A percentile compares a stretch with the other conserved stretches of the same genome.
Evolutionary conservation across 176 grass and related monocot species (phyloP).

Genomic region (Puccinellia tenuiflora): DNA sequence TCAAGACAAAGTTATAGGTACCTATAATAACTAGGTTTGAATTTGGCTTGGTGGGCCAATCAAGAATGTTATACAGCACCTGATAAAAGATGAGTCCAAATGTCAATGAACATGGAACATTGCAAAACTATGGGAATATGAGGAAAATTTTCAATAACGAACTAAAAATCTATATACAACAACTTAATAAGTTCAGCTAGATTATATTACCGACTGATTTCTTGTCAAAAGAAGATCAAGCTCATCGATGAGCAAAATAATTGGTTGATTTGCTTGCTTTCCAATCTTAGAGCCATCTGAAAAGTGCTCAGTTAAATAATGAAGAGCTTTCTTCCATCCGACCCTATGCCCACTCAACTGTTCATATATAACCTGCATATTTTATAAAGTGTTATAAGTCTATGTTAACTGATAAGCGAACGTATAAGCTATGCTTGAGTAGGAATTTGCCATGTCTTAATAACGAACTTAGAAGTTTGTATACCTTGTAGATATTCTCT

Average conservation of each 20-base stretch:
- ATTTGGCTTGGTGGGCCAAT: conserved; percentile 91
- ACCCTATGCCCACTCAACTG: conserved; percentile 75
- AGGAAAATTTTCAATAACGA: neutral
- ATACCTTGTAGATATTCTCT: conserved; percentile 93
- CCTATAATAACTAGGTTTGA: conserved; percentile 91
- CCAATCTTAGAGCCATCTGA: conserved; percentile 52
- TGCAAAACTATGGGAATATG: neutral
- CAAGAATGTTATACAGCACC: conserved; percentile 98
- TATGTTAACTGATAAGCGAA: neutral
- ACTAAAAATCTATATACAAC: neutral
- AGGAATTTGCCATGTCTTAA: neutral
- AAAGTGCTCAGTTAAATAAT: conserved; percentile 88
- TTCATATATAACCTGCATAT: conserved; percentile 80
- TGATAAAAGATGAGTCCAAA: conserved; percentile 36
- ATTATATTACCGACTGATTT: conserved; percentile 89
- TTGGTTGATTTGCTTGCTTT: conserved; percentile 67
- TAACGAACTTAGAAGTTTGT: conserved; percentile 4
- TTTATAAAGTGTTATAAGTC: conserved; percentile 4
- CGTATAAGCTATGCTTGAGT: neutral
- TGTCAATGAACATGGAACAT: conserved; percentile 10
- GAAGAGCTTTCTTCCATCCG: conserved; percentile 97
- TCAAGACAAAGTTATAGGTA: conserved; percentile 29
- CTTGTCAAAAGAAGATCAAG: conserved; percentile 98
- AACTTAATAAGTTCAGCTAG: neutral
- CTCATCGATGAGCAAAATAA: conserved; percentile 96